Evolutionary conservation across 1,284 basidiomycete genomes (phyloP), one percentile per base, ranked within the genome.

Genomic region (Papiliotrema laurentii): DNA sequence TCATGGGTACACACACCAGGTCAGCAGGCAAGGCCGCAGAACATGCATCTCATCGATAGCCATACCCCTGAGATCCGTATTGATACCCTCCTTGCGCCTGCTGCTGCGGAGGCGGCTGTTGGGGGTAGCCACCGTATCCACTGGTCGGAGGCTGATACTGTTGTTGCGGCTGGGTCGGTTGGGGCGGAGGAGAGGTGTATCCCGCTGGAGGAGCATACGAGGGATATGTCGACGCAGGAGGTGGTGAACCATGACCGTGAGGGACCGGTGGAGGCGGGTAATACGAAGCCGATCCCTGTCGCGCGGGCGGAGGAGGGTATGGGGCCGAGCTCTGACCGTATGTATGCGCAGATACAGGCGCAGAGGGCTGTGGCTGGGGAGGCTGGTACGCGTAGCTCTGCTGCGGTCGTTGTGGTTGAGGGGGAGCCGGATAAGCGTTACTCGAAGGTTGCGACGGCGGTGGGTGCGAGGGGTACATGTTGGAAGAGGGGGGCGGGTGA

Each of bases 291-390:
- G 63, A 63, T 31, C 64, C 71, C 34, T 76, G 71, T 24, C 75
- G 72, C 13, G 76, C 69, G 6, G 72, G 72, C 1, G 76, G 50
- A 9, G 63, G 54, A 27, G 71, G 54, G 43, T 65, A 42, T 60
- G 63, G 24, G 63, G 73, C 31, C 21, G 49, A 28, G 35, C 21
- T 35, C 3, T 64, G 49, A 9, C 30, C 30, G n/a, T 35, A 35
- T 25, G 71, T 47, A 49, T 67, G 31, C 45, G 45, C 18, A 6
- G 43, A 48, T 21, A 73, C 76, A 22, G 72, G 68, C 4, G 66
- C 58, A 4, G 48, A 47, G 28, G 36, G 44, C n/a, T 37, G 35
- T 35, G 52, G 43, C 33, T 37, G 52, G 27, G 38, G 43, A 21
- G 47, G 49, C 3, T 41, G 14, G 19, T 24, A 14, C 9, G 46